Base-by-base conservation (phyloP, 2,329 filamentous ascomycete species). In the Phaeomoniella chlamydospora region DNA sequence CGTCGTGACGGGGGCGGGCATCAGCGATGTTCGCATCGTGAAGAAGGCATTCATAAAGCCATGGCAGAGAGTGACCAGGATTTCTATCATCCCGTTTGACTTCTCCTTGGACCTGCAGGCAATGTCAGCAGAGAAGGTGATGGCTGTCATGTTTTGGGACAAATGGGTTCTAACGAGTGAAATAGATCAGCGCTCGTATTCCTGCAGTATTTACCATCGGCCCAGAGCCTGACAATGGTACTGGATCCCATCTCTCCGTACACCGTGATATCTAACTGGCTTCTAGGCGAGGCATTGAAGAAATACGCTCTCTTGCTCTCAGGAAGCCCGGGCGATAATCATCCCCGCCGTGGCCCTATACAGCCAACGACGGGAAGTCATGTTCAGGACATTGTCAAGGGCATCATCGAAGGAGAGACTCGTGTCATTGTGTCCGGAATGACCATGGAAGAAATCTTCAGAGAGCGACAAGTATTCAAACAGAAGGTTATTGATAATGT, bases 391-490 rank as follows among this genome's bases (percentile, higher is more conserved):
- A 92, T 92, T 42, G 79, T 92, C 56, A 88, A 85, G 56, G 84
- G 83, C 41, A 86, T 92, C 54, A 90, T 92, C 46, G 83, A 92
- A 55, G 85, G 85, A 42, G 85, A 92, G 56, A 87, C 81, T 1
- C 72, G 85, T 39, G 80, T 84, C 4, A 74, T 92, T 36, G 81
- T 92, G 30, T 83, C 77, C 1, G 78, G 74, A 46, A 88, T 92
- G 81, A 87, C 82, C n/a, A 88, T 90, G 80, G 83, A 88, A 53
- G 83, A 90, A 57, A 81, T 92, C 40, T 87, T 87, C 56, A 79
- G 76, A 41, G 77, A 83, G 57, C 67, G 81, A 19, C 77, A 82
- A 45, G 64, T 80, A 31, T 86, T 86, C 65, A 84, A 88, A 63
- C 71, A 69, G 45, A 76, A 80, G 45, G 67, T 72, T 45, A 61